These are phyloP conservation scores for Blastocrithidia nonstop DNA, from an alignment of 208 protist genomes.

Conservation along the genomic window DNA sequence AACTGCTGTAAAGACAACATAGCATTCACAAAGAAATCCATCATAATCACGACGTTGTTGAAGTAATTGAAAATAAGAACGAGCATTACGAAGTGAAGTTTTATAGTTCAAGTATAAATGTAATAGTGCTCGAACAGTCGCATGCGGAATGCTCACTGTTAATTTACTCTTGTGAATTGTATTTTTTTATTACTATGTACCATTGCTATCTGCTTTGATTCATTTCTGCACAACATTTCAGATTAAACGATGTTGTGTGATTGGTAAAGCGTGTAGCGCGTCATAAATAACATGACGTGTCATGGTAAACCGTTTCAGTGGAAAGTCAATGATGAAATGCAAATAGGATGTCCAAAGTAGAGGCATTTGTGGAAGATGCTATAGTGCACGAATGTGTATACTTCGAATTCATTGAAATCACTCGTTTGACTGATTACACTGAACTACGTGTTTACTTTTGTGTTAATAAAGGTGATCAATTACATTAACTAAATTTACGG, in stretches of 20 bases:
- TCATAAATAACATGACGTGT: conserved; percentile 32
- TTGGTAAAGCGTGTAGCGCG: conserved; percentile 32
- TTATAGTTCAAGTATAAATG: conserved; percentile 39
- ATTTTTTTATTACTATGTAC: no score
- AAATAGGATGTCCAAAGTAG: conserved; percentile 56
- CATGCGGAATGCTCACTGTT: conserved; percentile 28
- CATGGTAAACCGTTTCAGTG: conserved; percentile 39
- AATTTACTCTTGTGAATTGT: no score
- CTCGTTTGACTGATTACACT: conserved; percentile 30
- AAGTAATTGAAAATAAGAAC: conserved; percentile 52
- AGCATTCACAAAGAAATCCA: conserved; percentile 38
- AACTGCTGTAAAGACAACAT: neutral
- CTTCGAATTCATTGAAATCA: conserved; percentile 52
- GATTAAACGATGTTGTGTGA: conserved; percentile 62
- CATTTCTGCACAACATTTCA: conserved; percentile 45
- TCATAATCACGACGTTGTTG: conserved; percentile 20
- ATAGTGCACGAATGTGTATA: conserved; percentile 55
- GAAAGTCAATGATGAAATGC: conserved; percentile 33
- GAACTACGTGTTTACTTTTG: conserved; percentile 16
- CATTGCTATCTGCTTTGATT: conserved; percentile 13
- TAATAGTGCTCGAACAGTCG: conserved; percentile 43
- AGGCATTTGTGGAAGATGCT: conserved; percentile 55
- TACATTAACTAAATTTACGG: no score
- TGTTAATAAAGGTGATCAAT: no score
- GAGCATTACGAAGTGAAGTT: conserved; percentile 14